These are phyloP conservation scores for Pythium oligandrum DNA, from an alignment of 352 stramenopile genomes.

Conservation along the genomic window DNA sequence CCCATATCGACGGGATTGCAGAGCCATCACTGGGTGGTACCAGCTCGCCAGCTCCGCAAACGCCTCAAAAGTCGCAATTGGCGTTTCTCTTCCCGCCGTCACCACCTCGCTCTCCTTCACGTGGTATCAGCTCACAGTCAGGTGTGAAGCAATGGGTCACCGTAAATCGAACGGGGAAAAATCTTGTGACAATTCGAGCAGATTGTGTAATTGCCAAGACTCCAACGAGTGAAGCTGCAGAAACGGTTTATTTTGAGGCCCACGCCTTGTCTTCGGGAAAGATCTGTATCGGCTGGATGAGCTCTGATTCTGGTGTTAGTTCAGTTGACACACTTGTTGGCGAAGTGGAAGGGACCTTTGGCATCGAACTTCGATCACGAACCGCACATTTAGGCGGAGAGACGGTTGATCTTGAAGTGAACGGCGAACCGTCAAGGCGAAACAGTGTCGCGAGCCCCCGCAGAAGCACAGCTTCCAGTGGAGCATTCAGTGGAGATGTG, in stretches of 20 bases:
- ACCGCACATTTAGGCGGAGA: constrained; percentile 26
- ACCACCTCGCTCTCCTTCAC: constrained; percentile 24
- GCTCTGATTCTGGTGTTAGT: constrained; percentile 1
- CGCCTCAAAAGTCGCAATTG: constrained; percentile 10
- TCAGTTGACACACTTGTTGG: constrained; percentile 29
- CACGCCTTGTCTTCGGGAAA: constrained; percentile 44
- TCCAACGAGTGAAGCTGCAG: not conserved
- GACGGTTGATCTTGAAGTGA: constrained; percentile 10
- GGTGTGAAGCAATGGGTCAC: constrained; percentile 53
- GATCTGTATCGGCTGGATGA: constrained; percentile 43
- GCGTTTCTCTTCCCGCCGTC: constrained; percentile 21
- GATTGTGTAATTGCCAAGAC: constrained; percentile 11
- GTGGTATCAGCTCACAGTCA: constrained; percentile 22
- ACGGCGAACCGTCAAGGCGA: too few relatives aligned
- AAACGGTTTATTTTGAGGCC: constrained; percentile 48
- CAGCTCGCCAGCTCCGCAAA: constrained; percentile 8
- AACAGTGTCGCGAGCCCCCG: constrained; percentile 31
- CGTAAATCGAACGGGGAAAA: constrained; percentile 39
- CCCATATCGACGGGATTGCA: constrained; percentile 44
- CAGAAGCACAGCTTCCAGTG: constrained; percentile 17
- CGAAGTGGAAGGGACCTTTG: constrained; percentile 31
- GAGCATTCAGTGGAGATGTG: constrained; percentile 35
- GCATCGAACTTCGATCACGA: constrained; percentile 38
- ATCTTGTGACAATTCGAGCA: constrained; percentile 34
- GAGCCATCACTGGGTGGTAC: constrained; percentile 12